Evolutionary conservation across 2,329 filamentous ascomycete species (phyloP), one percentile per base, ranked within the genome.

Genomic region (Apiospora kogelbergensis): DNA sequence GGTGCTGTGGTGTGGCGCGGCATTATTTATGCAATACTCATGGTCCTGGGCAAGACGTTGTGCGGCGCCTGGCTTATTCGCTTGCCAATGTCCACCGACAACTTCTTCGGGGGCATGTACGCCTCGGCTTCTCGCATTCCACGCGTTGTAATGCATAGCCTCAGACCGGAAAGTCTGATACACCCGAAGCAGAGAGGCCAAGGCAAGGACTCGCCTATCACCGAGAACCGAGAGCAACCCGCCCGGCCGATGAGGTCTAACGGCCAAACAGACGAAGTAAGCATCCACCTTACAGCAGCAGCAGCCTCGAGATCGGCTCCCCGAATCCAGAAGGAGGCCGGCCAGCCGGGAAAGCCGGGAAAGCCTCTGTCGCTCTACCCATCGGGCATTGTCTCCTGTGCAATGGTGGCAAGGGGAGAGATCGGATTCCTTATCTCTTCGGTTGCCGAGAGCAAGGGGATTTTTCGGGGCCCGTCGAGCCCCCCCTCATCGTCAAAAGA

Each of bases 401-500:
- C 83, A 2, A 95, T 95, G 92, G 87, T 91, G 0, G 89, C 92
- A 0, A 84, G 92, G n/a, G 92, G 93, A 0, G 93, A 96, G 76
- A 93, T 95, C 42, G 92, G 92, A 0, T 94, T 94, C 71, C 78
- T 95, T 57, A 93, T 96, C 70, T 89, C 90, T 0, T 88, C 90
- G 0, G 78, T 94, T 0, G 91, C 91, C 0, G 85, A 93, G 73
- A 84, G 81, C 63, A 81, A 83, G 1, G 81, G 82, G 0, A 78
- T 85, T 17, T 86, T 86, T 65, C 71, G 70, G 2, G 66, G 63
- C 6, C 41, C 70, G 2, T 73, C 73, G 6, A 72, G 73, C 46
- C 67, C 69, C 0, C 4, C 45, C 60, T 17, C 69, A 20, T 41
- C 67, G 6, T 42, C 67, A 3, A 44, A 7, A 63, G n/a, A 68